phyloP scores from a whole-genome alignment of 768 basidiomycete genomes.

The Psilocybe tampanensis region DNA sequence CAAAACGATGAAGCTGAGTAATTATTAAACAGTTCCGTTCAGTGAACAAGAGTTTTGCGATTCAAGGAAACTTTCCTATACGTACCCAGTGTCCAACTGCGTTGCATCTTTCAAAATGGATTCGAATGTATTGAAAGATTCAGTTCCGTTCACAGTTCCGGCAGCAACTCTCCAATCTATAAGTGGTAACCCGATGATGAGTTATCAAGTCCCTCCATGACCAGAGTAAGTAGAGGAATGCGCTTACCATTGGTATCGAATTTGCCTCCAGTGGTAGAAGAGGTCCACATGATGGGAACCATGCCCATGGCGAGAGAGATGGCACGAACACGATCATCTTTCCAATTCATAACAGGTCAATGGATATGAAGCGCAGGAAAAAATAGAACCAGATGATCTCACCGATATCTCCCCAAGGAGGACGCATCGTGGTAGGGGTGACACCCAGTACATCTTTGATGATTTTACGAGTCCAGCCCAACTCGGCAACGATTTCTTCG shows the following conservation, averaged over 20 bases:
- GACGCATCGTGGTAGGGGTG: constrained; percentile 77
- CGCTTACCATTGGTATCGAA: constrained; percentile 74
- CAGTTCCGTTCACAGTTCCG: constrained; percentile 66
- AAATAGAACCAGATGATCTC: constrained; percentile 6
- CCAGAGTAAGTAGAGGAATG: background rate
- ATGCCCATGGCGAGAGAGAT: constrained; percentile 92
- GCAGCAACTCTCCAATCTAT: constrained; percentile 88
- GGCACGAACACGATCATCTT: constrained; percentile 91
- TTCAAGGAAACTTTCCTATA: too few species aligned
- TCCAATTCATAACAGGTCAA: constrained; percentile 1
- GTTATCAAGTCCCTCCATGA: background rate
- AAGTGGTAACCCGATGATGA: background rate
- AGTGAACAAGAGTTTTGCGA: too few species aligned
- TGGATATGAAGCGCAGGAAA: background rate
- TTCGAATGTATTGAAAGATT: constrained; percentile 71
- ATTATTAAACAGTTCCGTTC: constrained; percentile 3
- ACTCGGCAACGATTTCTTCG: constrained; percentile 86
- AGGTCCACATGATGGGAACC: constrained; percentile 90
- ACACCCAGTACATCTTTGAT: constrained; percentile 79
- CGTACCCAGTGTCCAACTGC: constrained; percentile 61
- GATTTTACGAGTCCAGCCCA: constrained; percentile 89
- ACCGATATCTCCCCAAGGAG: constrained; percentile 85
- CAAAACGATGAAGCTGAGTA: constrained; percentile 80
- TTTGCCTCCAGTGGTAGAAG: constrained; percentile 47
- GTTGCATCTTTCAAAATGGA: constrained; percentile 72